phyloP scores from a whole-genome alignment of 2,329 filamentous ascomycete genomes.

The Apiospora koreana region DNA sequence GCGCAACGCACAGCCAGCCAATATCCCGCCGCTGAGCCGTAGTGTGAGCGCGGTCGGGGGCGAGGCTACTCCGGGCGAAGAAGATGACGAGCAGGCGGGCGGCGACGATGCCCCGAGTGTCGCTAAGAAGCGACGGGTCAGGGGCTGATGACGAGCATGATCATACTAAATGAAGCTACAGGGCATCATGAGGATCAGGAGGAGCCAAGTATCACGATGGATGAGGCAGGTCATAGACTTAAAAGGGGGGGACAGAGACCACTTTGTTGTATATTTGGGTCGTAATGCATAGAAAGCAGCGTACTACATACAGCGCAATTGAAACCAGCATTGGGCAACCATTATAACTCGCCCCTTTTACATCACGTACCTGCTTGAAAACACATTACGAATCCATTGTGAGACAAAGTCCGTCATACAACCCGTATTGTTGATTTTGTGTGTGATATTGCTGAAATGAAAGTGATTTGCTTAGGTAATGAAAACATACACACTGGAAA shows the following conservation, averaged over 20 bases:
- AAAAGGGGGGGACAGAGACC: neutral
- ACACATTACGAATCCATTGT: neutral
- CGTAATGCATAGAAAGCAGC: neutral
- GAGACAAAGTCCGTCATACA: neutral
- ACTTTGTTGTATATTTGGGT: neutral
- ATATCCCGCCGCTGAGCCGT: slow-evolving; percentile 26
- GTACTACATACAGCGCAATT: neutral
- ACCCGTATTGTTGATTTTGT: neutral
- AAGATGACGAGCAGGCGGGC: slow-evolving; percentile 45
- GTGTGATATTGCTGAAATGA: too few relatives aligned
- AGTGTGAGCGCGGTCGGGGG: slow-evolving; percentile 36
- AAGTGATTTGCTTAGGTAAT: neutral
- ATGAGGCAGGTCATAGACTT: neutral
- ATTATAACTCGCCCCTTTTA: neutral
- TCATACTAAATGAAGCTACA: neutral
- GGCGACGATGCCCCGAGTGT: slow-evolving; percentile 36
- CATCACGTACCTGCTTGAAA: neutral
- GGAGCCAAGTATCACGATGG: neutral
- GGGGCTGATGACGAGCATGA: slow-evolving; percentile 22
- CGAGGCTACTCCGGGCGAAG: slow-evolving; percentile 48
- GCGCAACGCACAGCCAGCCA: slow-evolving; percentile 39
- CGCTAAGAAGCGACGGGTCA: slow-evolving; percentile 35
- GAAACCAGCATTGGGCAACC: neutral
- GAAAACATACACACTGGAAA: too few relatives aligned
- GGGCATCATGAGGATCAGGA: neutral